Percentiles rank a stretch among this genome's conserved stretches.
Evolutionary conservation across 306 rosid genomes (phyloP).

Genomic region (Rosa rugosa): DNA sequence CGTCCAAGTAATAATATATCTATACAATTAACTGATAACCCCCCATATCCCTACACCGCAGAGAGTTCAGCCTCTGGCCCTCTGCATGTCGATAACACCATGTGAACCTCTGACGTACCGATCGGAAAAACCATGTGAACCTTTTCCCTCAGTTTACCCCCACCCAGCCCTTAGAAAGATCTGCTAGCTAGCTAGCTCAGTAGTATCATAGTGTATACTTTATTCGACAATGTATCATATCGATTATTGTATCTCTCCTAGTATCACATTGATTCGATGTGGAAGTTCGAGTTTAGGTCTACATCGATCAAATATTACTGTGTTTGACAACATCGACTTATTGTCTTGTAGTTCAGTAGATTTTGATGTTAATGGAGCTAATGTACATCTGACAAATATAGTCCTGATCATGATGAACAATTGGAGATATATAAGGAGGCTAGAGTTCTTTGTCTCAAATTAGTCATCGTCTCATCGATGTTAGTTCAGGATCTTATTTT

Average conservation of each 20-base stretch:
- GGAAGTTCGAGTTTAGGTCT: neutral
- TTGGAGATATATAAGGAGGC: neutral
- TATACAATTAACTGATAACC: neutral
- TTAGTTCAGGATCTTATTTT: neutral
- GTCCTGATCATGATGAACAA: neutral
- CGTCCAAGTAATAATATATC: neutral
- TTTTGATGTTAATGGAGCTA: too few species aligned
- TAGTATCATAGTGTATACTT: neutral
- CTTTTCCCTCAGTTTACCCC: neutral
- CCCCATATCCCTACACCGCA: neutral
- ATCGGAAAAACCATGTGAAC: conserved; percentile 4
- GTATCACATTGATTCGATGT: neutral
- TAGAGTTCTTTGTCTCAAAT: neutral
- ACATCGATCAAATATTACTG: too few species aligned
- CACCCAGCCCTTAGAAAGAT: neutral
- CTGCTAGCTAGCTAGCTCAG: neutral
- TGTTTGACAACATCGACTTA: too few species aligned
- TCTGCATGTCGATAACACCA: neutral
- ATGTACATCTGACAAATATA: neutral
- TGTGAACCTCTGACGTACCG: neutral
- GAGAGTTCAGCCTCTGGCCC: neutral
- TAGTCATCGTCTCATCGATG: neutral
- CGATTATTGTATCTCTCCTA: neutral
- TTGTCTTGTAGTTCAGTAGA: too few species aligned
- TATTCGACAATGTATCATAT: neutral